Conservation (phyloP, 2,329 filamentous ascomycete species). For the Talaromyces sp. region DNA sequence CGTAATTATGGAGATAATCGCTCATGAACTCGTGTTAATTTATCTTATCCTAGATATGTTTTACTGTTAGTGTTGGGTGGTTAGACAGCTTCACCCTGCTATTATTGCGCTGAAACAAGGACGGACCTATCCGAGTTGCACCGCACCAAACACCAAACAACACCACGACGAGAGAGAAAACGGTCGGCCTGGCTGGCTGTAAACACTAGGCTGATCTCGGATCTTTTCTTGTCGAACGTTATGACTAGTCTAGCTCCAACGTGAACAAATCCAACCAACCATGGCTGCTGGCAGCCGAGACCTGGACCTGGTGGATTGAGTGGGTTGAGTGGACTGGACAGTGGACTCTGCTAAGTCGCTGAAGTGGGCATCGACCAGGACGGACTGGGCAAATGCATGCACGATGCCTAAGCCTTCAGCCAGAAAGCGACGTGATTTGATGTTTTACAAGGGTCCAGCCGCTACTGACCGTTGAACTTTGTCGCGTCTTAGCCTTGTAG, state of each 20-base stretch:
- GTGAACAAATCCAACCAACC: conserved; percentile 4
- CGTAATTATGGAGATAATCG: not conserved
- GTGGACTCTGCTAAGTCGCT: not conserved
- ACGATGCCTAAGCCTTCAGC: not conserved
- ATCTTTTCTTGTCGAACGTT: conserved; percentile 3
- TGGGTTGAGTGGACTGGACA: not conserved
- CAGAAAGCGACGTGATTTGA: not conserved
- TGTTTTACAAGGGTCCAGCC: conserved; percentile 9
- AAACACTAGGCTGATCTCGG: conserved; percentile 7
- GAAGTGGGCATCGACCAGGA: not conserved
- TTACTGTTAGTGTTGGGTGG: no score
- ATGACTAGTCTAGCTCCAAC: not conserved
- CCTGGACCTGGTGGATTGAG: not conserved
- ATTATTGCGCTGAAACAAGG: not conserved
- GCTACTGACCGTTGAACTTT: conserved; percentile 19
- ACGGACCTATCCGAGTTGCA: not conserved
- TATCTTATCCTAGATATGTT: not conserved
- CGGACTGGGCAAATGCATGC: not conserved
- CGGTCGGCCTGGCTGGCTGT: not conserved
- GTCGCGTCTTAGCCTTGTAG: not conserved
- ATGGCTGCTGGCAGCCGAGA: conserved; percentile 5
- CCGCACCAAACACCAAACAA: not conserved
- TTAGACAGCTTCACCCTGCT: not conserved
- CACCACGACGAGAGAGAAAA: not conserved
- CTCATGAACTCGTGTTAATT: not conserved